phyloP scores from a whole-genome alignment of 495 filamentous ascomycete genomes.

The Talaromyces ruber region DNA sequence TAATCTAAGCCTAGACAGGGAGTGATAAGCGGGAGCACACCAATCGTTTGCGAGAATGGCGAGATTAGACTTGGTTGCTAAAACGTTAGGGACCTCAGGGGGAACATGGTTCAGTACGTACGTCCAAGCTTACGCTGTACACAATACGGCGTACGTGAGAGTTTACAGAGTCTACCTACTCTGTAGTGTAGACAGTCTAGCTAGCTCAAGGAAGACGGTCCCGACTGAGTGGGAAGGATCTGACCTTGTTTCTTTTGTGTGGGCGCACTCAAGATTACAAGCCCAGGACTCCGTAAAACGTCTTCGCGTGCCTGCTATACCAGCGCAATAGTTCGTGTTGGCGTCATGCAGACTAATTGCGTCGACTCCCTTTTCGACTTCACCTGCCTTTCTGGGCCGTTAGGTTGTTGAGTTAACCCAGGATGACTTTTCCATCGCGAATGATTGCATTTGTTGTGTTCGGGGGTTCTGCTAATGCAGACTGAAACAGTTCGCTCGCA shows the following conservation, averaged over 20 bases:
- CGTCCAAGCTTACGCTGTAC: neutral
- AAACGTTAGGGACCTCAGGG: neutral
- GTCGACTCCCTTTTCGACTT: neutral
- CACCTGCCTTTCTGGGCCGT: neutral
- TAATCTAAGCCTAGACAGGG: neutral
- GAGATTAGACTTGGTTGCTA: neutral
- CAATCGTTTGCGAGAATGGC: neutral
- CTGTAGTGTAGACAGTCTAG: too few relatives aligned
- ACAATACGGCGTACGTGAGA: neutral
- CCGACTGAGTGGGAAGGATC: neutral
- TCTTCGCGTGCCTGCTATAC: neutral
- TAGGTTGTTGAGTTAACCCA: neutral
- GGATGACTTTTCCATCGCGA: neutral
- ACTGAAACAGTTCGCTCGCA: neutral
- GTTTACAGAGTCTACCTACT: too few relatives aligned
- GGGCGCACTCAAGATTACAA: too few relatives aligned
- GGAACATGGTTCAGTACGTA: neutral
- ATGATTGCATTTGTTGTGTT: neutral
- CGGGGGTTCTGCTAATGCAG: neutral
- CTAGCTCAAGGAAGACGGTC: neutral
- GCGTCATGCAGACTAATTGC: neutral
- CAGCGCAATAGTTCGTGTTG: neutral
- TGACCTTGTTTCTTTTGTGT: neutral
- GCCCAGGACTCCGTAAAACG: neutral
- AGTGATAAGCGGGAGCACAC: neutral